Conservation (phyloP, 768 basidiomycete species). For the Phanerochaete carnosa region DNA sequence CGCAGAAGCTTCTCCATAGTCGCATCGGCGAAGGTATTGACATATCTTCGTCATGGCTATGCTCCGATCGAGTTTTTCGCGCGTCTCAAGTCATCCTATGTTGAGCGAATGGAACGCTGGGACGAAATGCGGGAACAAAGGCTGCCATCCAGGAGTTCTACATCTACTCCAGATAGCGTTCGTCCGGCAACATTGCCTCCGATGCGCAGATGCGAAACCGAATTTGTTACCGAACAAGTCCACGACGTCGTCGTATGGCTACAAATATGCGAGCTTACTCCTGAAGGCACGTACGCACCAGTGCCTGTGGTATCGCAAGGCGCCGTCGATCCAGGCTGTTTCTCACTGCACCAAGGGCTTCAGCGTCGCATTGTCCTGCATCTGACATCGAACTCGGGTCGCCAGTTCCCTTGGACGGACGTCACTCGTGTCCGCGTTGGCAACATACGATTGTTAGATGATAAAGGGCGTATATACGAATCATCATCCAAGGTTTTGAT, state of each 20-base stretch:
- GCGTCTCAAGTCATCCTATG: conserved; percentile 71
- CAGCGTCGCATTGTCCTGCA: conserved; percentile 79
- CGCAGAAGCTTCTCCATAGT: conserved; percentile 79
- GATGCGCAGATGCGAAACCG: conserved; percentile 92
- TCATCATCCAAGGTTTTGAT: conserved; percentile 68
- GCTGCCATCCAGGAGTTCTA: conserved; percentile 30
- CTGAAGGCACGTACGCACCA: conserved; percentile 80
- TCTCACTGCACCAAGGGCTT: conserved; percentile 89
- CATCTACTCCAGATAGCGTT: conserved; percentile 36
- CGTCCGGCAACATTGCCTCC: conserved; percentile 46
- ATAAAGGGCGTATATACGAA: conserved; percentile 78
- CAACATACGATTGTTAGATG: conserved; percentile 81
- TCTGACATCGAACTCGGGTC: conserved; percentile 85
- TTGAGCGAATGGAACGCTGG: conserved; percentile 90
- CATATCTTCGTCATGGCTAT: conserved; percentile 71
- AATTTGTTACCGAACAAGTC: conserved; percentile 81
- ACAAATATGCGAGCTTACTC: conserved; percentile 82
- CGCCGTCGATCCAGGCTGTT: conserved; percentile 76
- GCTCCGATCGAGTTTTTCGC: conserved; percentile 92
- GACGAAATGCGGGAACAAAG: conserved; percentile 87
- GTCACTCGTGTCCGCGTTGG: conserved; percentile 75
- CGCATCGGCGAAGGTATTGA: conserved; percentile 67
- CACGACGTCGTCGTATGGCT: conserved; percentile 92
- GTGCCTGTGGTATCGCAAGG: conserved; percentile 80
- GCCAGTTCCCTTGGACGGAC: conserved; percentile 83